Evolutionary conservation across 106 monocot species (phyloP).

Genomic region (Alisma plantagoaquatica): DNA sequence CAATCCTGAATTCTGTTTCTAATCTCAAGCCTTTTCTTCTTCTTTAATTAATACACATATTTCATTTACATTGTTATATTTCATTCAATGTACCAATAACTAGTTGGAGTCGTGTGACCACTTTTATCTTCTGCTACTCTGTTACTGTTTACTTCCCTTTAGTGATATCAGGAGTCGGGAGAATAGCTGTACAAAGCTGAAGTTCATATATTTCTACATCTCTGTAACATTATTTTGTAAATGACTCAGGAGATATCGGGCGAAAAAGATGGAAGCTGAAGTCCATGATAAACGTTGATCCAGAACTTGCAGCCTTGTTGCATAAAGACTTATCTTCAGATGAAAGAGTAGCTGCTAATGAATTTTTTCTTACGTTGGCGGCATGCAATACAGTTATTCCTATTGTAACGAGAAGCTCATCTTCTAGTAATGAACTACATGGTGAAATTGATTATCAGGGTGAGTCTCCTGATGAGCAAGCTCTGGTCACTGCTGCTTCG

Average conservation of each 20-base stretch:
- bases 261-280: conserved; percentile 39
- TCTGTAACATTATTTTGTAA: not conserved
- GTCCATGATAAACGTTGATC: conserved; percentile 53
- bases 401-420: conserved; percentile 26
- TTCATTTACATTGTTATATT: too few relatives aligned
- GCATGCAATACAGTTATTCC: conserved; percentile 99
- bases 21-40: too few relatives aligned
- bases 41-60: too few relatives aligned
- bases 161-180: too few relatives aligned
- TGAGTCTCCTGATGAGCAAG: conserved; percentile 98
- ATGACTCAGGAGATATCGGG: conserved; percentile 20
- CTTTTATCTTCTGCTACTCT: too few relatives aligned
- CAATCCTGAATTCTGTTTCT: too few relatives aligned
- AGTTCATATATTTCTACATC: too few relatives aligned
- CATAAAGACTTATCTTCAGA: conserved; percentile 35
- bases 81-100: too few relatives aligned
- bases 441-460: conserved; percentile 79
- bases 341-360: conserved; percentile 73
- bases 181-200: too few relatives aligned
- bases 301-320: conserved; percentile 51
- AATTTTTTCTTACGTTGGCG: conserved; percentile 92
- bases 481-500: conserved; percentile 84
- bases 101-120: too few relatives aligned
- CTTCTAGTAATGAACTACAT: conserved; percentile 27
- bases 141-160: too few relatives aligned